Base-by-base conservation (phyloP, 73 alveolate genomes). In the Stentor roeselii region DNA sequence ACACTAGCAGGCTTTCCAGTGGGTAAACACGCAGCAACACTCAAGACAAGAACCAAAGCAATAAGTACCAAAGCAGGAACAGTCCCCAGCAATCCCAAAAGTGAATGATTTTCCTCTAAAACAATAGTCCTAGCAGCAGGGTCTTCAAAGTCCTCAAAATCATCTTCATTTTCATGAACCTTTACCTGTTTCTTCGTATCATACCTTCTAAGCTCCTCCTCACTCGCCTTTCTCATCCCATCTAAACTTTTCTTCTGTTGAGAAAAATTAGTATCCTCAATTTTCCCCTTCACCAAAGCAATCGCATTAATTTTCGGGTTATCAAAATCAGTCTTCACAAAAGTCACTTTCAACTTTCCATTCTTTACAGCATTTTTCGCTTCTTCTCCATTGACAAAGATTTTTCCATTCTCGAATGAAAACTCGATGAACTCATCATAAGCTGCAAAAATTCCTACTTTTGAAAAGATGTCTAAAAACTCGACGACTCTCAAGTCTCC, bases 301-400 rank as follows among this genome's bases (percentile, higher is more conserved):
- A 92, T 84, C 14, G 93, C 97, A 67, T 92, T 91, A 60, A 92
- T 85, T 60, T 90, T 88, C 0, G 97, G 97, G 88, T 92, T 92
- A 77, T 92, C 97, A 32, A 82, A 76, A 27, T 82, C 84, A 50
- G 89, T 89, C 87, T 92, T 92, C 31, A 88, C 94, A 80, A 92
- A 87, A n/a, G 76, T 61, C 38, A 92, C 42, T 58, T 82, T 80
- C 21, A 92, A 60, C 76, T 60, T 87, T 82, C 92, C 90, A 39
- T 87, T 82, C 14, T 78, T 76, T 35, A 85, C 84, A 37, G 89
- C 3, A 90, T 59, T 40, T 39, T 41, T 39, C 0, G 60, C 31
- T 76, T 59, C 75, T 83, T 76, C 84, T 37, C 89, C 94, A 37
- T 90, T 87, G 41, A 78, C 11, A 41, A 50, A 92, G 21, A 92